These are phyloP conservation scores for Hibiscus trionum DNA, from an alignment of 345 rosid genomes.

Conservation along the genomic window DNA sequence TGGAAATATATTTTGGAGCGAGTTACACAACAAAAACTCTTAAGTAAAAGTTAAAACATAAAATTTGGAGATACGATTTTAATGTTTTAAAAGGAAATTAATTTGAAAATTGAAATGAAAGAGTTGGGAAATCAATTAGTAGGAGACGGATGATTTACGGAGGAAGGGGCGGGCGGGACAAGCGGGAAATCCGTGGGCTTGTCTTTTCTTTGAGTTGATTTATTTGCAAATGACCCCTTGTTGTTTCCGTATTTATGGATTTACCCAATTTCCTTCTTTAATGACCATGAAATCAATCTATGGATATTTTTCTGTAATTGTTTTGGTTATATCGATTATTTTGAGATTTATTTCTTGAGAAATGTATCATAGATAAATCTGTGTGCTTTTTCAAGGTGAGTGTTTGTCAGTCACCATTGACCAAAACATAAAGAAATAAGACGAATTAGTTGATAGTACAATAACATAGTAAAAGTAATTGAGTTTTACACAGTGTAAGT, in stretches of 20 bases:
- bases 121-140: background rate
- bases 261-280: no score
- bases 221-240: background rate
- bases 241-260: background rate
- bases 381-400: no score
- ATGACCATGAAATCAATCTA: no score
- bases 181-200: constrained; percentile 42
- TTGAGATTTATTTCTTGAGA: no score
- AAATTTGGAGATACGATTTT: background rate
- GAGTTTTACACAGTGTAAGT: no score
- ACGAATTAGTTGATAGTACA: no score
- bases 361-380: no score
- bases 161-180: background rate
- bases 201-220: background rate
- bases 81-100: background rate
- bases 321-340: no score
- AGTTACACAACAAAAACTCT: background rate
- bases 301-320: no score
- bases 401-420: no score
- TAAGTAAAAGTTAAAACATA: background rate
- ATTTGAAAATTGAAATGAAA: constrained; percentile 10
- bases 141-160: background rate
- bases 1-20: background rate
- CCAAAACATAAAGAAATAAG: no score
- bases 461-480: no score